These are phyloP conservation scores for Aureobasidium sp. DNA, from an alignment of 2,329 filamentous ascomycete genomes.

Conservation along the genomic window DNA sequence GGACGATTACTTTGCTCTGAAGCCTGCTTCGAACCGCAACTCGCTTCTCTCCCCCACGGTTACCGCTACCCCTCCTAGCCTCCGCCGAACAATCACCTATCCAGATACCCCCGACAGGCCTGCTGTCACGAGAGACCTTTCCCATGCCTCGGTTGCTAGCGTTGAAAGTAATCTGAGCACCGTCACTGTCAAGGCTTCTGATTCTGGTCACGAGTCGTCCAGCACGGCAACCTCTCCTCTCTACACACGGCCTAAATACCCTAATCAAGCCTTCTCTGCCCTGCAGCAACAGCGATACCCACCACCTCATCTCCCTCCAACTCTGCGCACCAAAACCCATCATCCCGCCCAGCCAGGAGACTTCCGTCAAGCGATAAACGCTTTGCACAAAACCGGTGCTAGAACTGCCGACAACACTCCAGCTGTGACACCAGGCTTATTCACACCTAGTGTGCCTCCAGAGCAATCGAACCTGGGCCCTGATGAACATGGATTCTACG, in stretches of 20 bases:
- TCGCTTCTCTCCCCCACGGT: neutral
- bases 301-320: conserved; percentile 30
- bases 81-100: conserved; percentile 2
- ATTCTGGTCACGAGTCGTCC: conserved; percentile 17
- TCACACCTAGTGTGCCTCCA: conserved; percentile 29
- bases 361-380: conserved; percentile 35
- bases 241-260: conserved; percentile 35
- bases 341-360: conserved; percentile 35
- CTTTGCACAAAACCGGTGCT: conserved; percentile 33
- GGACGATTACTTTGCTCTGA: conserved; percentile 22
- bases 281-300: conserved; percentile 41
- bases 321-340: conserved; percentile 36
- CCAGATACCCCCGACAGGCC: conserved; percentile 25
- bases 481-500: conserved; percentile 36
- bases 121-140: conserved; percentile 34
- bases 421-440: conserved; percentile 41
- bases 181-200: conserved; percentile 27
- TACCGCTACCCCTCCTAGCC: neutral
- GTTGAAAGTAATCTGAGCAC: conserved; percentile 34
- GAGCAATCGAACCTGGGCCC: conserved; percentile 26
- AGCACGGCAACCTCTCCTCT: conserved; percentile 18
- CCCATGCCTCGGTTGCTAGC: conserved; percentile 37
- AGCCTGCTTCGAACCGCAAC: neutral
- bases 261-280: conserved; percentile 45
- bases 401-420: conserved; percentile 42